Base-by-base conservation (phyloP, 2,329 filamentous ascomycete genomes). In the Alternaria viburni region DNA sequence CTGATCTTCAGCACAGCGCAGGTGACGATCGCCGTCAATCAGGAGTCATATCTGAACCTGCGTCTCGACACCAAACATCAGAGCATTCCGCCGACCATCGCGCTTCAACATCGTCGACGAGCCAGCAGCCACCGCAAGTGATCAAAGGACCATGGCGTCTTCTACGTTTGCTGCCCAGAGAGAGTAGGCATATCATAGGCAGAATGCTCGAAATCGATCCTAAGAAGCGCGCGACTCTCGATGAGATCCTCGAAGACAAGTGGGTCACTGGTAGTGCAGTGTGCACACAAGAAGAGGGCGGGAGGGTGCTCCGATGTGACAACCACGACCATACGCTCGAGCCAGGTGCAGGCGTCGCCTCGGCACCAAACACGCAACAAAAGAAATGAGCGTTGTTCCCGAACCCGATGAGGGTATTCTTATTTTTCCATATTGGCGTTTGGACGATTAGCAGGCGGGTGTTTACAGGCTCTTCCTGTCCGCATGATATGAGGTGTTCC, bases 111-210 rank as follows among this genome's bases (percentile, higher is more conserved):
- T 58, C 66, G n/a, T 57, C 70, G 8, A 59, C 68, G 11, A 70
- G 46, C 65, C 54, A 70, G 62, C 91, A 94, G 77, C 65, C 75
- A 44, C 81, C 81, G 51, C 79, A 82, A 28, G 88, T 93, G 0
- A 96, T 99, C 71, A 93, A 93, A 74, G 96, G 96, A 0, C 96
- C 96, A 3, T 97, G 95, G 91, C 88, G 96, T 50, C 87, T 99
- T 46, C 83, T 99, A 28, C 89, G 96, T 45, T 84, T 98, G 36
- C 84, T 99, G 10, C 96, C 96, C 1, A 87, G 95, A 63, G 96
- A 98, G 81, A 96, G 91, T 68, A 86, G 96, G 55, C 90, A 95
- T 76, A 93, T 99, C 66, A 91, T 99, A 59, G 90, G 93, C 47
- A 87, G 92, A 61, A 99, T 99, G 96, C 87, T 99, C 36, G 93